These are phyloP conservation scores for Cercospora citrullina DNA, from an alignment of 2,329 filamentous ascomycete species.

Conservation along the genomic window DNA sequence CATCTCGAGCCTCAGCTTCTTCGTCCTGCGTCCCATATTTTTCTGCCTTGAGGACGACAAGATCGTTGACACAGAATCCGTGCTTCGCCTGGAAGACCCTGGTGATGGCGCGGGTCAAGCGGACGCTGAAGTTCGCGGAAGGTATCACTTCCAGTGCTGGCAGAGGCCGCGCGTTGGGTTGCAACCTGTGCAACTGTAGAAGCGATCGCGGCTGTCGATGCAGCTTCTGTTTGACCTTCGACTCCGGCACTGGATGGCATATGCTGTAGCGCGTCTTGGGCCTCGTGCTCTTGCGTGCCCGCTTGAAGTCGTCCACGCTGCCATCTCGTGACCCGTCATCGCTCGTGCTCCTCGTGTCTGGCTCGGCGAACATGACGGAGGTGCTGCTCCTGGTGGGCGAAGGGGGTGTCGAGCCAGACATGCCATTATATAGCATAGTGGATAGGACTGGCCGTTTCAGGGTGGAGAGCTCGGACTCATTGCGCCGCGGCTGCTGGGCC, in stretches of 20 bases:
- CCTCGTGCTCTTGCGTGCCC: slow-evolving; percentile 37
- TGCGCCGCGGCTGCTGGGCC: background rate
- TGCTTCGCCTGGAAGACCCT: slow-evolving; percentile 64
- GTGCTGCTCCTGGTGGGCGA: slow-evolving; percentile 33
- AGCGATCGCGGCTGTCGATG: slow-evolving; percentile 68
- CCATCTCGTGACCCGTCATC: slow-evolving; percentile 37
- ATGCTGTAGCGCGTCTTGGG: slow-evolving; percentile 65
- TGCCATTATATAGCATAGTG: slow-evolving; percentile 18
- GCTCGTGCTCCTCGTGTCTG: slow-evolving; percentile 34
- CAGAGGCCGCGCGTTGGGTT: slow-evolving; percentile 59
- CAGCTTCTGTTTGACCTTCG: slow-evolving; percentile 59
- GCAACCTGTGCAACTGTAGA: slow-evolving; percentile 70
- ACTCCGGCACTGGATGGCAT: slow-evolving; percentile 65
- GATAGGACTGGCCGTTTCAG: slow-evolving; percentile 28
- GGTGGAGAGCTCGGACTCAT: background rate
- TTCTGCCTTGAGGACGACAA: slow-evolving; percentile 70
- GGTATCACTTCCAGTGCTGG: slow-evolving; percentile 75
- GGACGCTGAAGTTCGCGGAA: slow-evolving; percentile 55
- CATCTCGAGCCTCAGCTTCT: slow-evolving; percentile 53
- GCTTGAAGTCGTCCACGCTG: slow-evolving; percentile 34
- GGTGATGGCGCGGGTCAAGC: slow-evolving; percentile 61
- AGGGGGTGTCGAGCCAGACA: slow-evolving; percentile 20
- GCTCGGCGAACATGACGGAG: slow-evolving; percentile 39
- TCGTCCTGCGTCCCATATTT: slow-evolving; percentile 60
- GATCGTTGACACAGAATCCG: slow-evolving; percentile 65